Evolutionary conservation across 495 filamentous ascomycete species (phyloP), one percentile per base, ranked within the genome.

Genomic region (Filosporella fistucella): DNA sequence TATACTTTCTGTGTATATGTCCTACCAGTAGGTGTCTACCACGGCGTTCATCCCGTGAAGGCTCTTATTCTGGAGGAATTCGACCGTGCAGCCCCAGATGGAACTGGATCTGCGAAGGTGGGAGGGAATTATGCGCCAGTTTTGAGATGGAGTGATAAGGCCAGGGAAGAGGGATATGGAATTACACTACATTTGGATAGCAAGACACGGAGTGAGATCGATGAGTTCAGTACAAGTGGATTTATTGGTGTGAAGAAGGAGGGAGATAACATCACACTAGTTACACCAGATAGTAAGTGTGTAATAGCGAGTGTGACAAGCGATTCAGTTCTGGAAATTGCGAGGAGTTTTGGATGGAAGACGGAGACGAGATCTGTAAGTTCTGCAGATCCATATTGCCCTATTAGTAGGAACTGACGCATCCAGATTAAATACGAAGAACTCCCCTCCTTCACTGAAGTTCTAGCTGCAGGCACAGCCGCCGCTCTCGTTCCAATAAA

Each of bases 391-490:
- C 17, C 2, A 17, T 35, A 7, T 23, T 44, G 12, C 34, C 21
- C 16, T 9, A 8, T 20, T 14, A n/a, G n/a, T n/a, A n/a, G n/a
- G n/a, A n/a, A 39, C 38, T 37, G 17, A 50, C 28, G 13, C 17
- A 1, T 11, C n/a, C 44, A 83, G 70, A 85, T 95, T 61, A 76
- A 78, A 51, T 91, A 91, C 63, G 72, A 78, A n/a, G 91, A 98
- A 53, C 69, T 96, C 8, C 60, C 67, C 12, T 61, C 66, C 6
- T 96, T 97, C 67, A 72, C 71, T 36, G 93, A 98, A 64, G 82
- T 98, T 16, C 76, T 96, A 67, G 93, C 91, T 3, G 89, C 88
- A 1, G 93, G 93, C 0, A 98, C 93, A 1, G 93, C 93, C 4
- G 93, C 91, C 0, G 87, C 89, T 1, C 69, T 98, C 34, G 89